Conservation (phyloP, 23 red algal genomes). For the Chondrus crispus region DNA sequence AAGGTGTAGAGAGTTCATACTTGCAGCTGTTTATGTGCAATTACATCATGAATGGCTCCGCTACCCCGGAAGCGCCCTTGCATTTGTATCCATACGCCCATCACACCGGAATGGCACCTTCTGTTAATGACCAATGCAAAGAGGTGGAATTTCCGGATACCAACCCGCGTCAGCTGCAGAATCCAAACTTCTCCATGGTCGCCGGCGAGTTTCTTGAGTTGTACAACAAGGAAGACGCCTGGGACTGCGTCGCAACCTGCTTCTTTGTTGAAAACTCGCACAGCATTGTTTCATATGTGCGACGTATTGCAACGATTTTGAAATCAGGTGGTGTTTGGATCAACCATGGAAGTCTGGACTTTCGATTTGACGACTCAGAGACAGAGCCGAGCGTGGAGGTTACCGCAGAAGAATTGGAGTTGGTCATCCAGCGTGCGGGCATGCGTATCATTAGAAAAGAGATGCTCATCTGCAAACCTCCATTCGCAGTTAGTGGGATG, state of each 20-base stretch:
- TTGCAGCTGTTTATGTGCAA: constrained; percentile 69
- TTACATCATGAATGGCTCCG: constrained; percentile 63
- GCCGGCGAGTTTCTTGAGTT: constrained; percentile 84
- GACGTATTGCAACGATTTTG: constrained; percentile 43
- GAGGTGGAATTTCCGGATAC: constrained; percentile 72
- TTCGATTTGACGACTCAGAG: constrained; percentile 48
- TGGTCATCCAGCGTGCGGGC: constrained; percentile 40
- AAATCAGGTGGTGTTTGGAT: constrained; percentile 63
- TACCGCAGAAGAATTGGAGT: constrained; percentile 53
- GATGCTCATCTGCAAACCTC: constrained; percentile 38
- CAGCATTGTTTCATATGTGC: constrained; percentile 61
- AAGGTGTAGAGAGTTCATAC: constrained; percentile 68
- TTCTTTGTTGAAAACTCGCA: constrained; percentile 77
- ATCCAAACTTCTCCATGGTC: constrained; percentile 70
- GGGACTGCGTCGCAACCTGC: constrained; percentile 77
- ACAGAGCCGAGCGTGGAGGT: constrained; percentile 60
- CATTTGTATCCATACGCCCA: constrained; percentile 79
- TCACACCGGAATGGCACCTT: constrained; percentile 57
- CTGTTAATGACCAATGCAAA: constrained; percentile 50
- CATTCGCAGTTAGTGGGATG: constrained; percentile 48
- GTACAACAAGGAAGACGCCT: constrained; percentile 45
- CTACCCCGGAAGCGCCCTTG: constrained; percentile 29
- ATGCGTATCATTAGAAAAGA: constrained; percentile 56
- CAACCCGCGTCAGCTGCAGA: constrained; percentile 56
- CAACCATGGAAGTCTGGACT: constrained; percentile 50